phyloP scores from a whole-genome alignment of 176 grass and related monocot genomes.

The Bothriochloa decipiens region DNA sequence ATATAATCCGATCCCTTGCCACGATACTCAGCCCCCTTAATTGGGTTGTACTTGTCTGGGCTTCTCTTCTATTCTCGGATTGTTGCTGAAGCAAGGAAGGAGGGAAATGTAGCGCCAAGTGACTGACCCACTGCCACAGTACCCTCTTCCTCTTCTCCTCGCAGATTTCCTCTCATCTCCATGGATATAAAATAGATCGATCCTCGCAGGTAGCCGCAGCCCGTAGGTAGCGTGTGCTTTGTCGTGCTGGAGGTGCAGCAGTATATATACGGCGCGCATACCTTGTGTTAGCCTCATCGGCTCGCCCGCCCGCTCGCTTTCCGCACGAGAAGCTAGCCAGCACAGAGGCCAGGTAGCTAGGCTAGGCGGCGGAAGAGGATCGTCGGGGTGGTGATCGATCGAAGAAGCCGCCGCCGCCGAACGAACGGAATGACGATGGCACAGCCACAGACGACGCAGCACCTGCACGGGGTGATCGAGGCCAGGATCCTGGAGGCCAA shows the following conservation, averaged over 20 bases:
- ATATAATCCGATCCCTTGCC: constrained; percentile 40
- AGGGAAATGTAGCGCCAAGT: not conserved
- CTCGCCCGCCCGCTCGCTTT: not conserved
- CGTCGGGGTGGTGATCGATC: not conserved
- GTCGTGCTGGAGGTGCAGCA: no score
- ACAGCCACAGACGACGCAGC: constrained; percentile 32
- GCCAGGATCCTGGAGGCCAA: constrained; percentile 48
- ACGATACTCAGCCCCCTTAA: constrained; percentile 11
- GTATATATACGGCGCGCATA: constrained; percentile 6
- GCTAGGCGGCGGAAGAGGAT: not conserved
- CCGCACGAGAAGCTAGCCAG: not conserved
- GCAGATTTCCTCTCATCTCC: not conserved
- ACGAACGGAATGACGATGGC: constrained; percentile 23
- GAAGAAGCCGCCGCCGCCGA: not conserved
- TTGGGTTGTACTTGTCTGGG: not conserved
- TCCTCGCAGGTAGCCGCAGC: not conserved
- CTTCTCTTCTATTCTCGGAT: not conserved
- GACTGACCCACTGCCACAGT: not conserved
- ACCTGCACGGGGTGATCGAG: constrained; percentile 52
- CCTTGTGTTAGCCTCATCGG: not conserved
- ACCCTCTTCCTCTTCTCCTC: not conserved
- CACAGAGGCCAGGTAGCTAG: not conserved
- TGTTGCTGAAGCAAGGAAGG: constrained; percentile 49
- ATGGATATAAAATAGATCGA: constrained; percentile 5
- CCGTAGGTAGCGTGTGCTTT: no score